These are phyloP conservation scores for Tetragonia tetragonoides DNA, from an alignment of 148 eudicot genomes.

Conservation along the genomic window DNA sequence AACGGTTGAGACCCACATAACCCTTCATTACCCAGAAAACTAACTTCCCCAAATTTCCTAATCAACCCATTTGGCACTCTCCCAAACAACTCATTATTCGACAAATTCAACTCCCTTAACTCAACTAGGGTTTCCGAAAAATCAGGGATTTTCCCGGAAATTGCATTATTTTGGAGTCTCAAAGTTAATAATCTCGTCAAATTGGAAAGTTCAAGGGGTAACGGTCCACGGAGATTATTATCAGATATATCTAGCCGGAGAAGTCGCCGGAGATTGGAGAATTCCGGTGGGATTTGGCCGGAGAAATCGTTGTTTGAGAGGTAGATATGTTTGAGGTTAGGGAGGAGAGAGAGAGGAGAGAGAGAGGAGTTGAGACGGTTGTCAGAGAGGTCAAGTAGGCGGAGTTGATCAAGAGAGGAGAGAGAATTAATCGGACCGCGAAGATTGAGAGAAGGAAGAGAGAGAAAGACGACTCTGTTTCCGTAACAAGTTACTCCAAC, in stretches of 20 bases:
- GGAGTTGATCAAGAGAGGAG: constrained; percentile 71
- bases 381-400: constrained; percentile 65
- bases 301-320: constrained; percentile 78
- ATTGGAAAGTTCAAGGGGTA: constrained; percentile 44
- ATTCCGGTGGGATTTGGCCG: constrained; percentile 48
- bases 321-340: constrained; percentile 63
- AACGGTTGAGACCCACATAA: constrained; percentile 58
- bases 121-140: constrained; percentile 32
- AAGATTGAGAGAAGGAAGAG: constrained; percentile 66
- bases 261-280: constrained; percentile 49
- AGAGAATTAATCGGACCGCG: constrained; percentile 75
- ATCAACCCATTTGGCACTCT: constrained; percentile 31
- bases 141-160: constrained; percentile 59
- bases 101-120: constrained; percentile 52
- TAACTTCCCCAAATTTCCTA: constrained; percentile 41
- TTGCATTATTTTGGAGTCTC: constrained; percentile 62
- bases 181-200: constrained; percentile 57
- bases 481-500: constrained; percentile 53
- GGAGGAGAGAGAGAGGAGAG: constrained; percentile 37
- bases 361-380: constrained; percentile 87
- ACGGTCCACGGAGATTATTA: constrained; percentile 64
- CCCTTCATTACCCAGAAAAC: constrained; percentile 70
- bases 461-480: constrained; percentile 50
- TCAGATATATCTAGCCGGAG: constrained; percentile 67
- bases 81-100: constrained; percentile 70